Evolutionary conservation across 345 rosid species (phyloP).

Genomic region (Lumnitzera racemosa): DNA sequence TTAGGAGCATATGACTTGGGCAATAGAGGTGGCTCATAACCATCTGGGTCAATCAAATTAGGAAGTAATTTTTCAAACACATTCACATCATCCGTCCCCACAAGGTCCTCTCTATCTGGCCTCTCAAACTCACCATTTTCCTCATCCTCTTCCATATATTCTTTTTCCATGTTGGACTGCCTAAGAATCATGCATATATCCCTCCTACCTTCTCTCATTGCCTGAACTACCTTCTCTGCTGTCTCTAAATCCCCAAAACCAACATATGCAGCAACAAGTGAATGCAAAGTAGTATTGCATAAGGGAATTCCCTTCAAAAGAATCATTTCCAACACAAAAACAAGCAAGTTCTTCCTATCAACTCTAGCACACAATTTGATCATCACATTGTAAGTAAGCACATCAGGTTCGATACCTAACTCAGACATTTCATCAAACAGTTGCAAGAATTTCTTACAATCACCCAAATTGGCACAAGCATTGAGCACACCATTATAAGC

Average conservation of each 20-base stretch:
- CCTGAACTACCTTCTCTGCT: slow-evolving; percentile 75
- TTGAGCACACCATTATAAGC: slow-evolving; percentile 76
- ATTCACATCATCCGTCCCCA: slow-evolving; percentile 13
- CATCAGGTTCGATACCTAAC: slow-evolving; percentile 61
- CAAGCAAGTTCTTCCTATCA: slow-evolving; percentile 62
- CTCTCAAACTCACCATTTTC: slow-evolving; percentile 23
- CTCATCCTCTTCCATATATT: slow-evolving; percentile 23
- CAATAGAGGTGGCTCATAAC: slow-evolving; percentile 49
- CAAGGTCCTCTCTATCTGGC: not conserved
- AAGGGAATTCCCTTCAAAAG: slow-evolving; percentile 41
- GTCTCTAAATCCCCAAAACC: slow-evolving; percentile 75
- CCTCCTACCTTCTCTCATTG: slow-evolving; percentile 80
- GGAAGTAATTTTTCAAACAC: slow-evolving; percentile 69
- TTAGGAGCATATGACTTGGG: slow-evolving; percentile 57
- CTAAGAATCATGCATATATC: slow-evolving; percentile 74
- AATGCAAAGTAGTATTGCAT: slow-evolving; percentile 78
- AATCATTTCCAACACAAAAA: slow-evolving; percentile 67
- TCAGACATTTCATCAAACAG: slow-evolving; percentile 68
- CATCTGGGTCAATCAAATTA: slow-evolving; percentile 29
- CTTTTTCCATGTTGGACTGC: slow-evolving; percentile 38
- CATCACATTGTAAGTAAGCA: slow-evolving; percentile 68
- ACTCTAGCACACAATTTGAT: slow-evolving; percentile 79
- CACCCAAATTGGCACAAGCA: slow-evolving; percentile 82
- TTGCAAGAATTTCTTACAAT: slow-evolving; percentile 41
- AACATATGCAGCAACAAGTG: slow-evolving; percentile 86